A percentile compares a stretch with the other conserved stretches of the same genome.
Conservation (phyloP, 2,329 filamentous ascomycete species). For the Colletotrichum musae region DNA sequence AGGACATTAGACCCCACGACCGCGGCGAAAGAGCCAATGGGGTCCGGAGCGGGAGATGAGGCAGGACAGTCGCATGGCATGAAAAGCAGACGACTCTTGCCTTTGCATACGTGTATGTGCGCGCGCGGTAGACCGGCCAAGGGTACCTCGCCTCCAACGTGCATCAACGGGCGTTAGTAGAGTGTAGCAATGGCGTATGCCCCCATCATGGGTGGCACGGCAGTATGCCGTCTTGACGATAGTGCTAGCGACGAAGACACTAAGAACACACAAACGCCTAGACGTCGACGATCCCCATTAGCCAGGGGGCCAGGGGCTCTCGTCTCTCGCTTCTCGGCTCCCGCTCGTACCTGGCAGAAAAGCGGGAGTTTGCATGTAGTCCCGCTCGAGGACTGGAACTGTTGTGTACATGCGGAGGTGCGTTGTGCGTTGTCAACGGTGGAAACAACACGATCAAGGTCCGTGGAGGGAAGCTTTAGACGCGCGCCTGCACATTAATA, state of each 20-base stretch:
- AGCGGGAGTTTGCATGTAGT: background rate
- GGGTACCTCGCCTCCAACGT: slow-evolving; percentile 10
- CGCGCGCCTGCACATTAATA: slow-evolving; percentile 38
- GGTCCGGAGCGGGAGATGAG: slow-evolving; percentile 31
- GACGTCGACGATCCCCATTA: too few relatives aligned
- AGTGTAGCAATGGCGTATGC: background rate
- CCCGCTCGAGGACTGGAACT: background rate
- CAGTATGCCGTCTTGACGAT: background rate
- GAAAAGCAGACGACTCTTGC: slow-evolving; percentile 10
- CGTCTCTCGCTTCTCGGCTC: background rate
- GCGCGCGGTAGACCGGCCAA: slow-evolving; percentile 11
- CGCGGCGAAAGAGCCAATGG: slow-evolving; percentile 33
- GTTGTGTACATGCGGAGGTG: background rate
- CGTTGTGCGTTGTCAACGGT: slow-evolving; percentile 14
- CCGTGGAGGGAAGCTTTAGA: slow-evolving; percentile 23
- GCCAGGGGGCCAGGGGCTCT: background rate
- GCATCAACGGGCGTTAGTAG: slow-evolving; percentile 9
- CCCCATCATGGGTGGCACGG: background rate
- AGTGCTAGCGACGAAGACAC: too few relatives aligned
- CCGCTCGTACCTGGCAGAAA: background rate
- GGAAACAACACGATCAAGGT: slow-evolving; percentile 30
- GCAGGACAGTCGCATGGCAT: slow-evolving; percentile 34
- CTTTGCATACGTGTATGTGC: background rate
- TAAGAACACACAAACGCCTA: too few relatives aligned
- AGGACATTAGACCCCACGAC: slow-evolving; percentile 15